phyloP scores from a whole-genome alignment of 148 eudicot species.

The Drosera capensis region DNA sequence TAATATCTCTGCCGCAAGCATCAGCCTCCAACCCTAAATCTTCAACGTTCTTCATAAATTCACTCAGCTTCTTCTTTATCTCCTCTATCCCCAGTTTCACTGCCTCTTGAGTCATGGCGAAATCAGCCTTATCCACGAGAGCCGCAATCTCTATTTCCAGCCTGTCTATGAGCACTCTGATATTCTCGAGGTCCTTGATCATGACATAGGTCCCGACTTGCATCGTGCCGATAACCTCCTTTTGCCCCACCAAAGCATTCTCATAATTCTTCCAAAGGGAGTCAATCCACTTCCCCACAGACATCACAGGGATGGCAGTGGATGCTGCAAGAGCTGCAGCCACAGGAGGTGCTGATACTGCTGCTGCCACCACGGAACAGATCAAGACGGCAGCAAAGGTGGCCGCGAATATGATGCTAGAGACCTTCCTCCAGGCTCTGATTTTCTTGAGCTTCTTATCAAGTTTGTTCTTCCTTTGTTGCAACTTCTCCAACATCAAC shows the following conservation, averaged over 20 bases:
- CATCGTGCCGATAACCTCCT: slow-evolving; percentile 76
- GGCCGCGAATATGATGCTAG: slow-evolving; percentile 65
- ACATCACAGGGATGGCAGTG: slow-evolving; percentile 62
- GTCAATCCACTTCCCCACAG: slow-evolving; percentile 93
- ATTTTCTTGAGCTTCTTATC: slow-evolving; percentile 72
- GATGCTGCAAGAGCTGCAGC: slow-evolving; percentile 89
- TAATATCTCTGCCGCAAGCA: slow-evolving; percentile 72
- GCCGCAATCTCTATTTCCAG: slow-evolving; percentile 63
- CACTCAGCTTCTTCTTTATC: slow-evolving; percentile 57
- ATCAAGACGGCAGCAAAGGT: slow-evolving; percentile 86
- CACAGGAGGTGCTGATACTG: slow-evolving; percentile 75
- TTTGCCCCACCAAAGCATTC: slow-evolving; percentile 69
- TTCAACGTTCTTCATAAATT: slow-evolving; percentile 72
- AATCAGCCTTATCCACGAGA: slow-evolving; percentile 40
- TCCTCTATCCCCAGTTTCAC: slow-evolving; percentile 62
- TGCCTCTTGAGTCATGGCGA: slow-evolving; percentile 48
- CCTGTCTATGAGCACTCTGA: slow-evolving; percentile 57
- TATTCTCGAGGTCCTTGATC: slow-evolving; percentile 80
- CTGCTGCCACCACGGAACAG: slow-evolving; percentile 96
- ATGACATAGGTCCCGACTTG: slow-evolving; percentile 83
- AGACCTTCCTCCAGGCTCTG: slow-evolving; percentile 81
- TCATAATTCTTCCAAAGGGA: slow-evolving; percentile 79
- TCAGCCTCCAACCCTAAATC: slow-evolving; percentile 84
- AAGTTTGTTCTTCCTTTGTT: slow-evolving; percentile 57
- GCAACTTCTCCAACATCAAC: slow-evolving; percentile 69